Evolutionary conservation across 768 basidiomycete genomes (phyloP), one percentile per base, ranked within the genome.

Genomic region (Coprinopsis marcescibilis): DNA sequence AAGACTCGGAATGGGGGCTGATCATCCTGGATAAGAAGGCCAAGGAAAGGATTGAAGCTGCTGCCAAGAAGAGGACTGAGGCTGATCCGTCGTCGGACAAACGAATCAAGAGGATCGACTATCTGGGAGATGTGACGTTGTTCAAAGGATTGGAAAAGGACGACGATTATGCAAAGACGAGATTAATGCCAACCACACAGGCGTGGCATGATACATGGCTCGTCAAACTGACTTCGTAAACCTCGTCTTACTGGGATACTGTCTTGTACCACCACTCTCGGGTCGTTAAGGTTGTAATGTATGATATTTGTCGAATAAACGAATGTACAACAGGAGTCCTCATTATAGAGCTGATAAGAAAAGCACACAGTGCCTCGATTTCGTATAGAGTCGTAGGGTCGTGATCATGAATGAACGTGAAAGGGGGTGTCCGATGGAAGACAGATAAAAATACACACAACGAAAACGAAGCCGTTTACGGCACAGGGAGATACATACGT

Each of bases 1-100:
- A 52, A 1, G 81, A 85, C 49, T 81, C 81, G 3, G 85, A 86
- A 55, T 86, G 84, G 83, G 81, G 78, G 0, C 62, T 80, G 37
- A 64, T 77, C 14, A 56, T 71, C 4, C 56, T 46, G 21, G 72
- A 78, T 36, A 70, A 69, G 59, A 67, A 69, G 47, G 58, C 57
- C 49, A 65, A 60, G 44, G 73, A 73, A 52, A 52, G 53, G 15
- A 68, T 82, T 13, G 72, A 78, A 55, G 71, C 64, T 42, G 72
- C 80, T 2, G 72, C 70, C 43, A 78, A 73, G 62, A 72, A 69
- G 49, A 65, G 83, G 46, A 46, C 61, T 4, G 71, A 73, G 4
- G 50, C 42, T 3, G 55, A 53, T 38, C 66, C 62, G 13, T 54
- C 48, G n/a, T 46, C 54, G 3, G 70, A 71, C 39, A 54, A 60